These are phyloP conservation scores for Streptanthus diversifolius DNA, from an alignment of 345 rosid genomes.

Conservation along the genomic window DNA sequence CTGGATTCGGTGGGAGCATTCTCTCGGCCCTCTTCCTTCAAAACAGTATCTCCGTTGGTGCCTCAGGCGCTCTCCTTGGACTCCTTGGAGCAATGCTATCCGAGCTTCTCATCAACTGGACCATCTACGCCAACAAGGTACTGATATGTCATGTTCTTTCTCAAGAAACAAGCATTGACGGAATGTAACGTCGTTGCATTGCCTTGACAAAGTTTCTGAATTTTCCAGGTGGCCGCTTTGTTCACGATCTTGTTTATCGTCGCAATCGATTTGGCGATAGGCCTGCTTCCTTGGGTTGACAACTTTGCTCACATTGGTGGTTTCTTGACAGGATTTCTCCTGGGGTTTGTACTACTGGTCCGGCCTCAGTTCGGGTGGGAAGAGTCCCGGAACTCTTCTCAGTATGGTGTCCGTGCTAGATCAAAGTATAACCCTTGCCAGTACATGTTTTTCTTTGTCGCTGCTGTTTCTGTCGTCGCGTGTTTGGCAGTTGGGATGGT, in stretches of 20 bases:
- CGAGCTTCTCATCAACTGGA: conserved; percentile 95
- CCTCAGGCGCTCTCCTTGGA: conserved; percentile 97
- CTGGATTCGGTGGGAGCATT: conserved; percentile 83
- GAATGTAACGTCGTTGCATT: neutral
- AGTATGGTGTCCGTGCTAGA: conserved; percentile 44
- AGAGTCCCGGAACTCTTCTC: conserved; percentile 44
- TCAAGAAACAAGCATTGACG: neutral
- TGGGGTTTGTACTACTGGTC: conserved; percentile 59
- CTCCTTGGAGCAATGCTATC: conserved; percentile 94
- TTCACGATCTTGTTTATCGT: conserved; percentile 57
- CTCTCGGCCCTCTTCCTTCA: conserved; percentile 66
- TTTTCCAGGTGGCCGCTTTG: conserved; percentile 51
- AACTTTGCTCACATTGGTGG: conserved; percentile 96
- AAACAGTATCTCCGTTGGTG: conserved; percentile 79
- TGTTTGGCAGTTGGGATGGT: conserved; percentile 62
- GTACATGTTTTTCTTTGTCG: conserved; percentile 44
- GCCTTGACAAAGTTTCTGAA: conserved; percentile 2
- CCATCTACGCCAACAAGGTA: conserved; percentile 86
- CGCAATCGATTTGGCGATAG: conserved; percentile 63
- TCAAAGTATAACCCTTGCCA: conserved; percentile 76
- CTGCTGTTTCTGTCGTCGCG: conserved; percentile 40
- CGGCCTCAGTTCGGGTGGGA: conserved; percentile 80
- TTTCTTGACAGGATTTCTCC: conserved; percentile 63
- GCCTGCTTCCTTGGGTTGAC: conserved; percentile 90
- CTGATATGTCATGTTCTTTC: neutral